phyloP scores from a whole-genome alignment of 2,329 filamentous ascomycete species.

The Aureobasidium namibiae region DNA sequence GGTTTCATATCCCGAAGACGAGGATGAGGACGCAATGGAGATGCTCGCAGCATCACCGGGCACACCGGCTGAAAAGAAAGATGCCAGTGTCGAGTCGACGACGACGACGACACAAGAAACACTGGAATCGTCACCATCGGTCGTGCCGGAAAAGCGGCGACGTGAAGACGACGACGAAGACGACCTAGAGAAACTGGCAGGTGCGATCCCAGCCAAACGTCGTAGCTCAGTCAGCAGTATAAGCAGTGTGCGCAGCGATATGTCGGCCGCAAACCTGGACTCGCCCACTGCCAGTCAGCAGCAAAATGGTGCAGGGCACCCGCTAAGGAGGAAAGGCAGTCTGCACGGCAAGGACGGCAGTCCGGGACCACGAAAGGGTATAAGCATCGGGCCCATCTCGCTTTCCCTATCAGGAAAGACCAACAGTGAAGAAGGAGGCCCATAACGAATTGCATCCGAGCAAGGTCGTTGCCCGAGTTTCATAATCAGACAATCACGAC shows the following conservation, averaged over 20 bases:
- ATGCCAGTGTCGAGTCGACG: constrained; percentile 18
- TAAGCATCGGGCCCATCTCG: constrained; percentile 19
- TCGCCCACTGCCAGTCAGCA: constrained; percentile 14
- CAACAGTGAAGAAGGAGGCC: background rate
- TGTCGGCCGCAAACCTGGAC: constrained; percentile 16
- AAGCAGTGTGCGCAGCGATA: constrained; percentile 21
- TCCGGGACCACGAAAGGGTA: constrained; percentile 28
- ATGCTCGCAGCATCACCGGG: constrained; percentile 25
- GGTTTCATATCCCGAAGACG: constrained; percentile 84
- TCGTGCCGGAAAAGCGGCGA: constrained; percentile 78
- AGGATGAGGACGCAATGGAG: constrained; percentile 54
- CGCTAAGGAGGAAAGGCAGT: constrained; percentile 35
- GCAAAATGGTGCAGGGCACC: constrained; percentile 17
- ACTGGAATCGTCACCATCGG: constrained; percentile 55
- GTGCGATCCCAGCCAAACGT: constrained; percentile 31
- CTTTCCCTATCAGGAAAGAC: constrained; percentile 5
- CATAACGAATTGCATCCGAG: background rate
- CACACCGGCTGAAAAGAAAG: constrained; percentile 21
- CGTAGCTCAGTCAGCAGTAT: constrained; percentile 28
- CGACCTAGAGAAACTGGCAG: constrained; percentile 74
- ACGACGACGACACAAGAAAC: constrained; percentile 22
- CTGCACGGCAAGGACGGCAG: constrained; percentile 32
- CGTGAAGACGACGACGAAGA: constrained; percentile 92
- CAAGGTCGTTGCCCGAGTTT: background rate
- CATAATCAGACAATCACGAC: constrained; percentile 11